Evolutionary conservation across 805 yeast genomes (phyloP).

Genomic region (Wickerhamomyces strasburgensis): DNA sequence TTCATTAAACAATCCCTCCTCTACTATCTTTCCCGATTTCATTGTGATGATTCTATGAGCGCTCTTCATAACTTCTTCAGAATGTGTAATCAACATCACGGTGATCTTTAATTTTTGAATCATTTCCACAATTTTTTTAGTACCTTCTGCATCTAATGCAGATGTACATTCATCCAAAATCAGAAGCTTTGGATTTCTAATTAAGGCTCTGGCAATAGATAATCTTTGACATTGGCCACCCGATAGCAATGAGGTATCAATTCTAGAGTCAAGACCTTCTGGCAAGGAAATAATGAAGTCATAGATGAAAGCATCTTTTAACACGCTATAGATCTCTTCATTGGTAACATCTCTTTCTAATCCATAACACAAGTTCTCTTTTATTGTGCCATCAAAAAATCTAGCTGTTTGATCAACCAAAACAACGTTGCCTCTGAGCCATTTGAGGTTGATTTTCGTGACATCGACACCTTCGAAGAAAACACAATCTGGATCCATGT

Average conservation of each 20-base stretch:
- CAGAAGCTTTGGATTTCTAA: conserved; percentile 56
- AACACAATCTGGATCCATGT: conserved; percentile 34
- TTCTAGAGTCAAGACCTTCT: conserved; percentile 50
- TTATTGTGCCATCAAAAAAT: conserved; percentile 69
- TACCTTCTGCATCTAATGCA: conserved; percentile 67
- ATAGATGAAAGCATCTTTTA: conserved; percentile 44
- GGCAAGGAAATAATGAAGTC: conserved; percentile 53
- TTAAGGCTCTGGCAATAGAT: conserved; percentile 75
- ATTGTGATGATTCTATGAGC: conserved; percentile 49
- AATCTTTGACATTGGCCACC: conserved; percentile 91
- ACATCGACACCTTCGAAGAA: conserved; percentile 45
- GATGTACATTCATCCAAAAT: conserved; percentile 88
- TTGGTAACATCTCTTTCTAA: conserved; percentile 28
- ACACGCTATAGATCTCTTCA: conserved; percentile 32
- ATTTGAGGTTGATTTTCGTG: conserved; percentile 36
- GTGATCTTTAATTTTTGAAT: conserved; percentile 40
- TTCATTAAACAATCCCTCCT: conserved; percentile 36
- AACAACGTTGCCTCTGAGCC: conserved; percentile 50
- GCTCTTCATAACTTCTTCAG: conserved; percentile 54
- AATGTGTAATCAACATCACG: conserved; percentile 70
- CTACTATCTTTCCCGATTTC: conserved; percentile 43
- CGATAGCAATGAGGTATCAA: conserved; percentile 56
- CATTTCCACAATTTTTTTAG: conserved; percentile 44
- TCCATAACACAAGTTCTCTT: conserved; percentile 69
- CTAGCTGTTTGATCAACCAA: conserved; percentile 73